Conservation (phyloP, 2,329 filamentous ascomycete species). For the Stachybotrys chartarum region DNA sequence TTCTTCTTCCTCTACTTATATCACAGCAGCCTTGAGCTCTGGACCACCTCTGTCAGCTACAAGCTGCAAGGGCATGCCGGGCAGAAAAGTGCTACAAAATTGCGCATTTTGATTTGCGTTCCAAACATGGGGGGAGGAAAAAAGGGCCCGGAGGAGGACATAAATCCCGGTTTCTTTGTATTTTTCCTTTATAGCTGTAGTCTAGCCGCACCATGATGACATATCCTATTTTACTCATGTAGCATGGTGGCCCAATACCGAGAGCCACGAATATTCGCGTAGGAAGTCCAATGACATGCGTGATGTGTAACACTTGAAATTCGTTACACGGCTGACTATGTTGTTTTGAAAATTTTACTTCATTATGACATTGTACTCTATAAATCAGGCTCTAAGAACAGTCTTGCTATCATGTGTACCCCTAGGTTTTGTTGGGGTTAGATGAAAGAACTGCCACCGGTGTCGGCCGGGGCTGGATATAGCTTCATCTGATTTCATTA, state of each 20-base stretch:
- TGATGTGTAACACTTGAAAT: no score
- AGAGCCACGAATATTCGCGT: neutral
- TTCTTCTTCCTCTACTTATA: neutral
- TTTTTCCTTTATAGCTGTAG: neutral
- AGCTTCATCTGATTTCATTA: neutral
- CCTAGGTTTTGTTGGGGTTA: neutral
- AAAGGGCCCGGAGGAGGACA: slow-evolving; percentile 4
- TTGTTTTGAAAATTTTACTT: neutral
- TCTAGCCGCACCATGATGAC: neutral
- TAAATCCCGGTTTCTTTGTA: slow-evolving; percentile 12
- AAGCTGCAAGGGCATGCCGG: neutral
- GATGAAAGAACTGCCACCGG: neutral
- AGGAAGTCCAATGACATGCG: no score
- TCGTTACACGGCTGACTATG: no score
- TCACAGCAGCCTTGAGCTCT: no score
- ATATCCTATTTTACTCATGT: neutral
- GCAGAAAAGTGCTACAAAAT: neutral
- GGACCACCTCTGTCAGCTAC: no score
- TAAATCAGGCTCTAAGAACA: neutral
- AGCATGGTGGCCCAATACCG: neutral
- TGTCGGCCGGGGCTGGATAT: neutral
- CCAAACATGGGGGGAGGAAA: neutral
- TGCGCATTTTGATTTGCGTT: neutral
- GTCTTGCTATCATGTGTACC: neutral
- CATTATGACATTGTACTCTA: neutral